Evolutionary conservation across 1,284 basidiomycete species (phyloP), one percentile per base, ranked within the genome.

Genomic region (Trametes pubescens): DNA sequence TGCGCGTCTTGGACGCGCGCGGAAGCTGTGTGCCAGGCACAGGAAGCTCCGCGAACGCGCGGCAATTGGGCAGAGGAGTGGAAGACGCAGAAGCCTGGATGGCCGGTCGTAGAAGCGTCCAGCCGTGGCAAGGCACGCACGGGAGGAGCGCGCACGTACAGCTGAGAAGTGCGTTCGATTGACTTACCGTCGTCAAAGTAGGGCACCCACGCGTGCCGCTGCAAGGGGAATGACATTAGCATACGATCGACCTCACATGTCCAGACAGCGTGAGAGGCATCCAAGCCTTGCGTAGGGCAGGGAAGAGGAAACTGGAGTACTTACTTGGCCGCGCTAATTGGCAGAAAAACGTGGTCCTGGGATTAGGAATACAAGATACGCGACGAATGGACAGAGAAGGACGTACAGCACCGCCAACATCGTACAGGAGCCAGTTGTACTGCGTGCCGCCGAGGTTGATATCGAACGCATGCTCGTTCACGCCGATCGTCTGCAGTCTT

Each of bases 121-220:
- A 40, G 58, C 22, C 13, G 24, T 21, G 9, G 11, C n/a, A n/a
- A 24, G 21, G 44, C 46, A 51, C 24, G 43, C 21, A n/a, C 16
- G 44, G n/a, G 13, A 44, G 14, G 21, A 14, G 22, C 34, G 24
- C 14, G 38, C 18, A 13, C 16, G 11, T 26, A n/a, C 7, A 18
- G 34, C 21, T 18, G 34, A 51, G 24, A 48, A 53, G 57, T 8
- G 32, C 40, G 18, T 16, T 7, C 40, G 16, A 16, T 59, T 72
- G 72, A 78, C 83, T 73, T 74, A 89, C 90, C 91, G 74, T 93
- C 91, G 74, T 93, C 91, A 71, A 93, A 93, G 75, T 87, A 93
- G 40, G 92, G 90, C 52, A 89, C 85, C 91, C 91, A 93, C 18
- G 87, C 87, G 69, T 88, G 89, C 70, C 92, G 79, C 89, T 93